These are phyloP conservation scores for Cylindrotheca fusiformis DNA, from an alignment of 108 stramenopile genomes.

Conservation along the genomic window DNA sequence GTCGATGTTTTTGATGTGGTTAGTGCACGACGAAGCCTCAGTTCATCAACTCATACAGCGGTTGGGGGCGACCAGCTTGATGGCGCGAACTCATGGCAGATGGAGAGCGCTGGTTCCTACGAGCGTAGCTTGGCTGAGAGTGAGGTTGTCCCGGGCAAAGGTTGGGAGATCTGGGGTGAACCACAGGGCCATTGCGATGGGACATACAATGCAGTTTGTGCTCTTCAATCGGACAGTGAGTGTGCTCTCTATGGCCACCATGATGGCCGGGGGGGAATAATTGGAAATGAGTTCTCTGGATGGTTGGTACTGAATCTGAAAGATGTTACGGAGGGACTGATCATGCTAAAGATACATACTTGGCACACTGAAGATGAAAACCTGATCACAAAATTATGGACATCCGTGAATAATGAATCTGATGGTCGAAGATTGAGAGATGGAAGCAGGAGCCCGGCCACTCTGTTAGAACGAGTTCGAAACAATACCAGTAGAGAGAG, in stretches of 20 bases:
- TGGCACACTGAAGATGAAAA: conserved; percentile 36
- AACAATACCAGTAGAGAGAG: too few species aligned
- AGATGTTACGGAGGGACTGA: conserved; percentile 63
- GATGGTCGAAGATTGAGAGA: neutral
- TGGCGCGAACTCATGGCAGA: neutral
- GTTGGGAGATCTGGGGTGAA: conserved; percentile 61
- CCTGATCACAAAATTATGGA: conserved; percentile 38
- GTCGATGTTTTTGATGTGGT: conserved; percentile 65
- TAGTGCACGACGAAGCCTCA: conserved; percentile 21
- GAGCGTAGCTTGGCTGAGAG: conserved; percentile 5
- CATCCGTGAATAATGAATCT: conserved; percentile 32
- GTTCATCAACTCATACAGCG: conserved; percentile 8
- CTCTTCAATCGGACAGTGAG: conserved; percentile 23
- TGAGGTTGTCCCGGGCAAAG: conserved; percentile 56
- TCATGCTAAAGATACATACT: conserved; percentile 56
- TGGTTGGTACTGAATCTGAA: conserved; percentile 68
- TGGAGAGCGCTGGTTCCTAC: too few species aligned
- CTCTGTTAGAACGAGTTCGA: neutral
- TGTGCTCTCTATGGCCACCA: conserved; percentile 74
- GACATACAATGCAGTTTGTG: conserved; percentile 52
- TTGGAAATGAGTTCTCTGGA: conserved; percentile 65
- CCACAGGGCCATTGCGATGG: conserved; percentile 77
- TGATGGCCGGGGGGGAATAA: conserved; percentile 53
- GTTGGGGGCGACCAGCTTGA: neutral
- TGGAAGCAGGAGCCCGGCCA: neutral